phyloP scores from a whole-genome alignment of 352 stramenopile genomes.

The Globisporangium orthogonon region DNA sequence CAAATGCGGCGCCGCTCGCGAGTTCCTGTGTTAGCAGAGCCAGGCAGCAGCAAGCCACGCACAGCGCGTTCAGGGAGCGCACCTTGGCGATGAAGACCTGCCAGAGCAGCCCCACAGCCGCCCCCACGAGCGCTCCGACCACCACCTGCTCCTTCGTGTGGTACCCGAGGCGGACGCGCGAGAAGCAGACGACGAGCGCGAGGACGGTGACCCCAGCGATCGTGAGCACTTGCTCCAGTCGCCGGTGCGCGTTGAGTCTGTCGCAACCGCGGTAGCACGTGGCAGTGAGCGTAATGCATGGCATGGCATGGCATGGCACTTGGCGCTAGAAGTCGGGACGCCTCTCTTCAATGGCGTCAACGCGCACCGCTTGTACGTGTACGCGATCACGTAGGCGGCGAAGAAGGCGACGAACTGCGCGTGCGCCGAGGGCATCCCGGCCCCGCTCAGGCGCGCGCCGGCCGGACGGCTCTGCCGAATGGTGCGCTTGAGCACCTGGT shows the following conservation, averaged over 20 bases:
- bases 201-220: slow-evolving; percentile 42
- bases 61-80: neutral
- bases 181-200: slow-evolving; percentile 55
- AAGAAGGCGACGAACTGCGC: slow-evolving; percentile 84
- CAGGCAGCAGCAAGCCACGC: too few species aligned
- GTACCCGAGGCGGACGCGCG: slow-evolving; percentile 72
- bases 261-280: neutral
- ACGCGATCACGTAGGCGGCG: slow-evolving; percentile 55
- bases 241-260: slow-evolving; percentile 45
- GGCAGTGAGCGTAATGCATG: neutral
- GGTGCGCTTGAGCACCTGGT: slow-evolving; percentile 73
- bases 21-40: too few species aligned
- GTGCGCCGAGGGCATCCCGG: slow-evolving; percentile 77
- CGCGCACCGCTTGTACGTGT: slow-evolving; percentile 53
- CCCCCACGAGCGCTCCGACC: slow-evolving; percentile 44
- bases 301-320: too few species aligned
- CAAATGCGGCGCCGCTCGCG: too few species aligned
- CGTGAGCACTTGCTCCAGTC: slow-evolving; percentile 54
- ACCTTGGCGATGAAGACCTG: slow-evolving; percentile 33
- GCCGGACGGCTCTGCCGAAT: slow-evolving; percentile 66
- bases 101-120: slow-evolving; percentile 40
- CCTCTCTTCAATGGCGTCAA: neutral
- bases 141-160: slow-evolving; percentile 70
- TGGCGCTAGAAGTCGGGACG: neutral
- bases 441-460: slow-evolving; percentile 54